phyloP scores from a whole-genome alignment of 176 grass and related monocot genomes.

The Eragrostis curvula region DNA sequence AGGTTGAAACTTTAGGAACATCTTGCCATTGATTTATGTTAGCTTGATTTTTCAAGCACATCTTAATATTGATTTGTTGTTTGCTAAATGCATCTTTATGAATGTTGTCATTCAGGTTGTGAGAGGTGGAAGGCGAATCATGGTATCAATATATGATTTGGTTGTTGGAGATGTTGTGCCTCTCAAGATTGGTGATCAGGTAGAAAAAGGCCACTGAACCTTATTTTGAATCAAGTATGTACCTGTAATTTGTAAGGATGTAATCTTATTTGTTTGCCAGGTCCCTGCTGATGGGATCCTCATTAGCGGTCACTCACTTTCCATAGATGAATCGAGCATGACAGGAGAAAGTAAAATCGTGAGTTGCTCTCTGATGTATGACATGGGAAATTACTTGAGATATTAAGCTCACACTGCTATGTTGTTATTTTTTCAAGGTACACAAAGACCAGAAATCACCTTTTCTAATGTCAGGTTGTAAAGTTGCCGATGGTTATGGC shows the following conservation, averaged over 20 bases:
- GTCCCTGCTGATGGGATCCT: slow-evolving; percentile 92
- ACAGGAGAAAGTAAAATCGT: slow-evolving; percentile 97
- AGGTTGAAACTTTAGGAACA: slow-evolving; percentile 50
- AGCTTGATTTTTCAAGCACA: slow-evolving; percentile 48
- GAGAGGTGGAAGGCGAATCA: slow-evolving; percentile 79
- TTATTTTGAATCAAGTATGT: slow-evolving; percentile 28
- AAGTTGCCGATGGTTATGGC: slow-evolving; percentile 96
- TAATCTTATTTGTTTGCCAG: slow-evolving; percentile 53
- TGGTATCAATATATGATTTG: slow-evolving; percentile 86
- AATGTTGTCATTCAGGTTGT: slow-evolving; percentile 66
- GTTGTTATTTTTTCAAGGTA: slow-evolving; percentile 53
- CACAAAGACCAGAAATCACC: slow-evolving; percentile 84
- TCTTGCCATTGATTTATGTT: background rate
- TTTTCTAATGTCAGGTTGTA: slow-evolving; percentile 97
- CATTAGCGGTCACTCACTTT: slow-evolving; percentile 88
- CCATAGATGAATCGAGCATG: slow-evolving; percentile 98
- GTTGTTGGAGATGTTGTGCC: slow-evolving; percentile 87
- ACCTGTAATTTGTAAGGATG: background rate
- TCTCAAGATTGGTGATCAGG: slow-evolving; percentile 98
- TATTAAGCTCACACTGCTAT: slow-evolving; percentile 26
- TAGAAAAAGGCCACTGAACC: slow-evolving; percentile 29
- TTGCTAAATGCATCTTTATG: background rate
- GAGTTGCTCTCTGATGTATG: slow-evolving; percentile 36
- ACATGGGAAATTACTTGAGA: slow-evolving; percentile 8
- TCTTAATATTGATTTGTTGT: background rate